Evolutionary conservation across 179 eudicot species (phyloP), one percentile per base, ranked within the genome.

Genomic region (Monotropa hypopitys): DNA sequence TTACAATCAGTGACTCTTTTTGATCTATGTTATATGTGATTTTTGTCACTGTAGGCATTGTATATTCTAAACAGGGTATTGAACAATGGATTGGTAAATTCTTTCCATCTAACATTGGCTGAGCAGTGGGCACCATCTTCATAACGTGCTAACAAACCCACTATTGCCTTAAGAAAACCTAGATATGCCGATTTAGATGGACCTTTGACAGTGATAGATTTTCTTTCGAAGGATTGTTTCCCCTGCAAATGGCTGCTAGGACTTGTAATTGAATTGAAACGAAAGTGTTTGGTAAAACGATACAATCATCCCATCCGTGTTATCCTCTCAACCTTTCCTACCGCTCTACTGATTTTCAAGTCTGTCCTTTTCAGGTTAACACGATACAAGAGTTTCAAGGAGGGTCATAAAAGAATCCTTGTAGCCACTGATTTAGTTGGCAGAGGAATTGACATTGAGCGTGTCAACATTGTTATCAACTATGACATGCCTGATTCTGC

Each of bases 401-500:
- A 94, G 84, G 98, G 97, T 32, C 90, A 89, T 59, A 91, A 94
- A 79, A 88, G 98, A 76, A 94, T 94, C 38, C 93, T 94, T n/a
- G 98, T 92, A 21, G 98, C 98, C 20, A 94, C 98, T 4, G 98
- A 94, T 85, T 86, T 94, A 76, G 98, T 94, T 66, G 98, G 98
- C 30, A 87, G 97, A 75, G 97, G 98, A 71, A 93, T 94, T 23
- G 98, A 94, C 75, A 94, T 94, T 69, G 98, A 94, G 77, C 89
- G 98, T 35, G 98, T 94, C 6, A 94, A 94, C 83, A 94, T 94
- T 51, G 98, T 94, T 51, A 94, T 94, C 77, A 94, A 94, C 78
- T 92, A 92, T 79, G 98, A 94, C 79, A 94, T 94, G 98, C 98
- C 98, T 1, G 98, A 94, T 82, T 92, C 97, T 77, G 98, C 98